Base-by-base conservation (phyloP, 164 flowering plant genomes). In the Kalanchoe fedtschenkoi region DNA sequence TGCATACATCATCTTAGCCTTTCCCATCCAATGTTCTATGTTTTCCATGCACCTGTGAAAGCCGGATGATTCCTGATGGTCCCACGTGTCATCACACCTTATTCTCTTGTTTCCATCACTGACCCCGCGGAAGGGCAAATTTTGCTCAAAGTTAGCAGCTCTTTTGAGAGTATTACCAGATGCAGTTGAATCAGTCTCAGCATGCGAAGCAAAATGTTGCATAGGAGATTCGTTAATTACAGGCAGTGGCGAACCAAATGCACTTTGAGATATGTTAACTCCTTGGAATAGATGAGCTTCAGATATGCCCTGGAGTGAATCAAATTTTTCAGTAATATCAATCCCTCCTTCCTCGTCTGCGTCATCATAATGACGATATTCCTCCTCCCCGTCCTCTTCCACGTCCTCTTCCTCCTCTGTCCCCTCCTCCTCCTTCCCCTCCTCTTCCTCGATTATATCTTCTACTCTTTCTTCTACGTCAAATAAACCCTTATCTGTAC, bases 61-160 rank as follows among this genome's bases (percentile, higher is more conserved):
- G 10, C 78, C 87, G 1, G 61, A 13, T 1, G 65, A 34, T 64
- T 77, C 78, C 14, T 71, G 64, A 33, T 77, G 84, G 30, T 77
- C 83, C 86, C 91, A 83, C 0, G 65, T 65, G 19, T 67, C 79
- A 61, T 85, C 80, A 34, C 38, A 72, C 72, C 87, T 81, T 67
- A 80, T 67, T 68, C 89, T 76, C 72, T 88, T 89, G 44, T 74
- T 78, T n/a, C 75, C 72, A 55, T 70, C 73, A 26, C 65, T 54
- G 4, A 65, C 62, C 8, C 22, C 9, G 11, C 10, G 24, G 22
- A 5, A 6, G 51, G 51, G 19, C 19, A 44, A 19, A 66, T 74
- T 81, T 62, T 67, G 72, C n/a, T 77, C 91, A 61, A 69, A 76
- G 32, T 57, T 75, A 24, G 78, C 70, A 54, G 60, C 83, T 72